Base-by-base conservation (phyloP, 139 green algal genomes). In the Chlamydomonas sphaeroides region DNA sequence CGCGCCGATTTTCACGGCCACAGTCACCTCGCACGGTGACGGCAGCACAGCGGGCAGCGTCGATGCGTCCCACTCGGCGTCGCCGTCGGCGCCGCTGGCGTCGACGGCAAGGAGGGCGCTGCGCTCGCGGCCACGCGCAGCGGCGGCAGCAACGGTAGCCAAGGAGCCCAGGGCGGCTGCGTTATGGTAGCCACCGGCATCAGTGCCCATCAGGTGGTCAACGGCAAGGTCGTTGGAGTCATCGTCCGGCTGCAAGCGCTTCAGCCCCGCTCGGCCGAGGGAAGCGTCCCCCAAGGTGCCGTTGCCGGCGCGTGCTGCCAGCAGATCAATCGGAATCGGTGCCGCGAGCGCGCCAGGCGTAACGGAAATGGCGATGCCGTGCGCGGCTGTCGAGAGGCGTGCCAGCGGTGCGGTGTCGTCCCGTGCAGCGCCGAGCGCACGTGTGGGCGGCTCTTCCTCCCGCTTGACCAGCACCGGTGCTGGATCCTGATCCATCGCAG, bases 21-120 rank as follows among this genome's bases (percentile, higher is more conserved):
- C 59, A 28, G 74, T 80, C 56, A 80, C 74, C 59, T 80, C 74
- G 41, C 70, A 59, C 3, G 74, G 30, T 18, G 39, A 1, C 28
- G 74, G 74, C 38, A 80, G 39, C 38, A 53, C 36, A 56, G 53
- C 15, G 0, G 72, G 14, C 32, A 66, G 21, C 51, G 48, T 21
- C 0, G 26, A 30, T 7, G 30, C 39, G 65, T n/a, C 33, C 41
- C 61, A 59, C 21, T 59, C 71, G 48, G 1, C 14, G 17, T 28
- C 51, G 26, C n/a, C 71, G 33, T 25, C 71, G 18, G 36, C 51
- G 35, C 33, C 71, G 51, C 21, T 25, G 39, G 25, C 66, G 38
- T 56, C 23, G 14, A 18, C 65, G 35, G 35, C n/a, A 5, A 8
- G 25, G 23, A 6, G 10, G 23, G 56, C 56, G 23, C n/a, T 62